Evolutionary conservation across 148 eudicot genomes (phyloP).

Genomic region (Cornus florida): DNA sequence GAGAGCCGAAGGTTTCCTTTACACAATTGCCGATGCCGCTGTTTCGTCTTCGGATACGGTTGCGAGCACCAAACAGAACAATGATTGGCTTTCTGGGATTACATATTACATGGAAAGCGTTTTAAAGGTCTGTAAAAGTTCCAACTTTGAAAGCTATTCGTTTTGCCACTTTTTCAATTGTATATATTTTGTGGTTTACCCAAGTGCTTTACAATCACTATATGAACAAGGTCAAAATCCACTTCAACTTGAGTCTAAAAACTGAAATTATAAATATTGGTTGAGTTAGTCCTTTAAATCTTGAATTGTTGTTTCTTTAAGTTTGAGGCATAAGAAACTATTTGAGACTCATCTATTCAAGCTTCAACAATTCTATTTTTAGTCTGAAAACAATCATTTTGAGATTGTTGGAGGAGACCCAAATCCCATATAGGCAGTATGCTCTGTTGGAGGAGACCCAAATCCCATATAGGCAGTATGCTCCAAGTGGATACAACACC

Average conservation of each 20-base stretch:
- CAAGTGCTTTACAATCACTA: too few relatives aligned
- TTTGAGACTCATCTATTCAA: neutral
- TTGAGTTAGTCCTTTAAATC: too few relatives aligned
- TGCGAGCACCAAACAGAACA: slow-evolving; percentile 31
- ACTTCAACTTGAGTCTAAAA: too few relatives aligned
- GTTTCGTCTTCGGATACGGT: slow-evolving; percentile 38
- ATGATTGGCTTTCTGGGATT: slow-evolving; percentile 73
- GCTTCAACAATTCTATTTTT: neutral
- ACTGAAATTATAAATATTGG: too few relatives aligned
- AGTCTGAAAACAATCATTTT: neutral
- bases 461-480: neutral
- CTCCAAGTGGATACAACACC: neutral
- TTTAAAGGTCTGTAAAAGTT: slow-evolving; percentile 42
- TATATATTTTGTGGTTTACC: neutral
- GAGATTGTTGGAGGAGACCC: neutral
- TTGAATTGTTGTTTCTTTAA: too few relatives aligned
- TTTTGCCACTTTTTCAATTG: neutral
- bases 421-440: neutral
- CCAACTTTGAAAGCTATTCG: neutral
- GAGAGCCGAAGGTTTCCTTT: slow-evolving; percentile 51
- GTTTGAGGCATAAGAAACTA: too few relatives aligned
- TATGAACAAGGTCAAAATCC: too few relatives aligned
- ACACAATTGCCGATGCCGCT: slow-evolving; percentile 57
- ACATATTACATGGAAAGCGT: slow-evolving; percentile 55
- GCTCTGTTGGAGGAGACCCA: neutral